These are phyloP conservation scores for Talaromyces sp. DNA, from an alignment of 2,329 filamentous ascomycete species.

Conservation along the genomic window DNA sequence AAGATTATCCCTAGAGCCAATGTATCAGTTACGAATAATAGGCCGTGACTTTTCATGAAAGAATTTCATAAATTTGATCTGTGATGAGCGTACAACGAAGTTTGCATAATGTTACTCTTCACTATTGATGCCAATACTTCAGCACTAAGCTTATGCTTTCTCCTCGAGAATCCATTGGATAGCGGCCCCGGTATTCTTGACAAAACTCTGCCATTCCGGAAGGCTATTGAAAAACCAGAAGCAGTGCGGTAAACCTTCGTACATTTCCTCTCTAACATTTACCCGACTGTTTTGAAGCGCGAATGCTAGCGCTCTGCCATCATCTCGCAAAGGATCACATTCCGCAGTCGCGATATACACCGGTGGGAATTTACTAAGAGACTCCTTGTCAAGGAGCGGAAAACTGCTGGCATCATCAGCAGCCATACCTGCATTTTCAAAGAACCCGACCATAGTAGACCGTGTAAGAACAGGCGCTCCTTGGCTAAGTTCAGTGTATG, in stretches of 20 bases:
- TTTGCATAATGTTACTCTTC: neutral
- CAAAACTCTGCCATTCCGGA: neutral
- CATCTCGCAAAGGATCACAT: neutral
- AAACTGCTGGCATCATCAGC: neutral
- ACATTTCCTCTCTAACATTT: neutral
- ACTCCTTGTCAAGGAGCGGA: neutral
- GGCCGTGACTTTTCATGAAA: no score
- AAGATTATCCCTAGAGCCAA: no score
- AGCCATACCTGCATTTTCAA: neutral
- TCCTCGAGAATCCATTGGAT: slow-evolving; percentile 28
- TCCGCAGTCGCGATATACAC: neutral
- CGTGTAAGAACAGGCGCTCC: neutral
- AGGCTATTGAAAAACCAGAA: slow-evolving; percentile 10
- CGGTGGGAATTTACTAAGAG: neutral
- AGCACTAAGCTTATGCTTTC: neutral
- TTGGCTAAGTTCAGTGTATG: neutral
- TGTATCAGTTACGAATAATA: no score
- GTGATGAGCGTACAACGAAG: neutral
- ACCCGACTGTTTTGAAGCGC: neutral
- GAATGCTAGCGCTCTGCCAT: neutral
- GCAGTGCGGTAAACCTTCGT: neutral
- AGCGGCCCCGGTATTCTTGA: neutral
- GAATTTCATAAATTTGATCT: no score
- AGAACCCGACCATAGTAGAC: neutral
- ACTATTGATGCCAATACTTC: neutral